Evolutionary conservation across 495 filamentous ascomycete species (phyloP).

Genomic region (Thermochaetoides thermophila): DNA sequence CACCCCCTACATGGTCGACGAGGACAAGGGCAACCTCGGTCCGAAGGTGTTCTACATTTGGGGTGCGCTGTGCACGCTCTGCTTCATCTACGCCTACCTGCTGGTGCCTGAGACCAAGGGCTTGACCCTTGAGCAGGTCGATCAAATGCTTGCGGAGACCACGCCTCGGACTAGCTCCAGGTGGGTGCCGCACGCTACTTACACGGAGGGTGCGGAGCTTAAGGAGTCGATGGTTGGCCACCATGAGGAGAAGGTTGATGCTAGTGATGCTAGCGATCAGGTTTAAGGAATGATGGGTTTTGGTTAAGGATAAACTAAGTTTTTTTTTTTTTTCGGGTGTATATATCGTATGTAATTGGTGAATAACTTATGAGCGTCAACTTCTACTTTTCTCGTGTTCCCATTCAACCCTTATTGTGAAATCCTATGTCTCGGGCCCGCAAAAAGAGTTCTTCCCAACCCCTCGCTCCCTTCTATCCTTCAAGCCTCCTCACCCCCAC

Average conservation of each 20-base stretch:
- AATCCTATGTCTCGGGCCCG: too few relatives aligned
- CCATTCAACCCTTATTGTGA: too few relatives aligned
- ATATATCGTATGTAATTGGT: too few relatives aligned
- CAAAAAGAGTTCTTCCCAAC: too few relatives aligned
- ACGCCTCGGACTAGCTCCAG: conserved; percentile 49
- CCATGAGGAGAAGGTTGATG: conserved; percentile 9
- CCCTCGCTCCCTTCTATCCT: too few relatives aligned
- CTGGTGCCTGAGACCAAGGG: conserved; percentile 77
- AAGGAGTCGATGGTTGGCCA: conserved; percentile 10
- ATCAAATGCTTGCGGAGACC: conserved; percentile 72
- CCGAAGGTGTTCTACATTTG: conserved; percentile 68
- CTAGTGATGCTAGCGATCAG: neutral
- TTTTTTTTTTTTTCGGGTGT: too few relatives aligned
- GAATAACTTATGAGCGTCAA: too few relatives aligned
- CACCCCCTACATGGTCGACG: conserved; percentile 64
- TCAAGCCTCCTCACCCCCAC: too few relatives aligned
- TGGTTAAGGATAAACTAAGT: too few relatives aligned
- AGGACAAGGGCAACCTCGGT: conserved; percentile 52
- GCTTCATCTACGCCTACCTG: conserved; percentile 60
- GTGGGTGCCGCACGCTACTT: conserved; percentile 60
- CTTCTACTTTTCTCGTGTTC: too few relatives aligned
- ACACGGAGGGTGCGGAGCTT: conserved; percentile 28
- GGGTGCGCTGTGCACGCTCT: conserved; percentile 49
- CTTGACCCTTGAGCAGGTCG: conserved; percentile 77
- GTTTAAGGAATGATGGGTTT: neutral